Evolutionary conservation across 2,329 filamentous ascomycete species (phyloP), one percentile per base, ranked within the genome.

Genomic region (Sporothrix sp.): DNA sequence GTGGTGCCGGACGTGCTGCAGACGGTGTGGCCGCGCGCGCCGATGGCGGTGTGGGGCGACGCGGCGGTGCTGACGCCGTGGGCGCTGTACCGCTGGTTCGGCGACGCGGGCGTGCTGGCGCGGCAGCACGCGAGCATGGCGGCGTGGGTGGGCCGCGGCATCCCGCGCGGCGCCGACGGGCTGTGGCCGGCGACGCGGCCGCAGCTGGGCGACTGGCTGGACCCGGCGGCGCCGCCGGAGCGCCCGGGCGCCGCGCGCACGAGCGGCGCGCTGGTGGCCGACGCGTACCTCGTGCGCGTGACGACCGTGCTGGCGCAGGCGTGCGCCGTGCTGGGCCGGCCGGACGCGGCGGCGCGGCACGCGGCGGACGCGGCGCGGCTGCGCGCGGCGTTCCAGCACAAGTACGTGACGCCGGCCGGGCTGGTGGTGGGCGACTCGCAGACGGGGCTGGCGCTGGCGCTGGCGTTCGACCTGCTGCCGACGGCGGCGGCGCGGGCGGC

Each of bases 151-250:
- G 58, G 58, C 21, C 54, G 52, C 6, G 53, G 52, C 5, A 40
- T 55, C 1, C 37, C 37, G n/a, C 36, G 32, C 9, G 60, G 57
- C 7, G 7, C 38, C 1, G 62, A 62, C 27, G 60, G 62, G 4
- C 62, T 69, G 1, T 70, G 67, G 67, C 59, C 64, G 39, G 52
- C 56, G 8, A 55, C 58, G 20, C 44, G 49, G 7, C 63, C 59
- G 51, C 66, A 69, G 58, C 60, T 65, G 7, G 66, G 64, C 11
- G 68, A 70, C 56, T 70, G 68, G 68, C 63, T 71, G 2, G 68
- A 70, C 52, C 68, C 68, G 3, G 58, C 58, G 14, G 65, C 68
- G 1, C 66, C 68, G 3, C 58, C 64, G 3, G 56, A 61, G 6
- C 55, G 64, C 27, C 65, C 68, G 0, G 63, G 57, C 14, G 51